phyloP scores from a whole-genome alignment of 2,329 filamentous ascomycete genomes.

The Pseudogymnoascus sp. region DNA sequence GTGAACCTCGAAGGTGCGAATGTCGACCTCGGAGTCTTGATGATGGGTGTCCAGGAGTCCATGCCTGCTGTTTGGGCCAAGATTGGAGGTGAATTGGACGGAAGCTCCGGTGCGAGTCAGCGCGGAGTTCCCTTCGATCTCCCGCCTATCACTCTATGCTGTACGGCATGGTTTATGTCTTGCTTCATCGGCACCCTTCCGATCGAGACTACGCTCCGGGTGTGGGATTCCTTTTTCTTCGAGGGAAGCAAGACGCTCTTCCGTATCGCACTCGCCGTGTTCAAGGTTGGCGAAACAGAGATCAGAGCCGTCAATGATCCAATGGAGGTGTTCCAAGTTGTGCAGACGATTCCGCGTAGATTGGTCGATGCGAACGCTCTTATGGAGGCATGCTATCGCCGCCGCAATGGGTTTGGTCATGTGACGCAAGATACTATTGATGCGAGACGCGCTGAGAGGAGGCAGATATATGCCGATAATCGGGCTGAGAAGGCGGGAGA shows the following conservation, averaged over 20 bases:
- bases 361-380: conserved; percentile 76
- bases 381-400: conserved; percentile 76
- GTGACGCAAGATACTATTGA: conserved; percentile 79
- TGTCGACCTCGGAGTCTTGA: conserved; percentile 87
- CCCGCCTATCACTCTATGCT: conserved; percentile 84
- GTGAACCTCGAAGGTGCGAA: conserved; percentile 86
- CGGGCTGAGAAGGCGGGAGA: conserved; percentile 20
- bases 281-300: conserved; percentile 78
- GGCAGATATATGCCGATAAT: conserved; percentile 37
- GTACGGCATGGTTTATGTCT: conserved; percentile 97
- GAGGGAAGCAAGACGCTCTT: conserved; percentile 93
- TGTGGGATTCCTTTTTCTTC: conserved; percentile 95
- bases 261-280: conserved; percentile 81
- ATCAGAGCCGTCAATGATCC: conserved; percentile 76
- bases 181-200: conserved; percentile 90
- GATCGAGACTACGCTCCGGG: conserved; percentile 82
- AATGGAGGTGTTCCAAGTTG: conserved; percentile 93
- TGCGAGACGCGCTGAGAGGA: conserved; percentile 62
- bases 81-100: conserved; percentile 71
- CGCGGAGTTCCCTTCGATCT: conserved; percentile 43
- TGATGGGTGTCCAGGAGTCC: conserved; percentile 75
- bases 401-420: conserved; percentile 73
- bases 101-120: conserved; percentile 20
- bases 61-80: conserved; percentile 82
- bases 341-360: conserved; percentile 76